Conservation (phyloP, 169 alveolate genomes). For the Babesia microti region DNA sequence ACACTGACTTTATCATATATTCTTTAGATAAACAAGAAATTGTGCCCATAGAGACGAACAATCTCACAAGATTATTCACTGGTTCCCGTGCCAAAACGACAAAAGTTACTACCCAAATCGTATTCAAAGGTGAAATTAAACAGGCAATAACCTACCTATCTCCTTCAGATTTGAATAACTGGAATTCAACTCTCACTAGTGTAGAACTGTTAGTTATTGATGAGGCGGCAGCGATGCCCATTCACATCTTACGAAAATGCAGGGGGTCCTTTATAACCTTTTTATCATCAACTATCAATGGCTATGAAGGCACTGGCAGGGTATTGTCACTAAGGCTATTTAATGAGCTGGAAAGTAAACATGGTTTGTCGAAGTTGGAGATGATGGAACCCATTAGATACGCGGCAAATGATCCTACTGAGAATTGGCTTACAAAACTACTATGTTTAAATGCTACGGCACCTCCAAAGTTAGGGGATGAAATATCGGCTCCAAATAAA, state of each 20-base stretch:
- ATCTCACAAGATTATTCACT: no score
- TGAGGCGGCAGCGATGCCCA: conserved; percentile 99
- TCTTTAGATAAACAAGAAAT: no score
- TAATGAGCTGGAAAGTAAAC: conserved; percentile 64
- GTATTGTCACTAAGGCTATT: conserved; percentile 92
- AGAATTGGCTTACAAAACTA: conserved; percentile 91
- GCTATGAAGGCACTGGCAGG: conserved; percentile 99
- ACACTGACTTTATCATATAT: conserved; percentile 46
- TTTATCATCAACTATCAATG: conserved; percentile 96
- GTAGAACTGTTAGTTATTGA: conserved; percentile 96
- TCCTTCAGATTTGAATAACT: conserved; percentile 25
- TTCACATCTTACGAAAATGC: conserved; percentile 86
- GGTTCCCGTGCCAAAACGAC: no score
- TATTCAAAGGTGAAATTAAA: no score
- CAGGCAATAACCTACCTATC: no score
- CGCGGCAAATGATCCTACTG: conserved; percentile 92
- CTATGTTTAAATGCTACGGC: conserved; percentile 91
- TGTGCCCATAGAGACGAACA: no score
- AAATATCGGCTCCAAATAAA: conserved; percentile 82
- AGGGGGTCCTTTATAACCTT: conserved; percentile 86
- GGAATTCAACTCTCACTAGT: conserved; percentile 47
- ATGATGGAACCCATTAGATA: conserved; percentile 94
- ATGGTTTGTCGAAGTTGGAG: conserved; percentile 66
- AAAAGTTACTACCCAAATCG: no score
- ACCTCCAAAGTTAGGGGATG: conserved; percentile 66